A percentile compares a stretch with the other conserved stretches of the same genome.
Evolutionary conservation across 148 eudicot species (phyloP).

Genomic region (Vaccinium corymbosum): DNA sequence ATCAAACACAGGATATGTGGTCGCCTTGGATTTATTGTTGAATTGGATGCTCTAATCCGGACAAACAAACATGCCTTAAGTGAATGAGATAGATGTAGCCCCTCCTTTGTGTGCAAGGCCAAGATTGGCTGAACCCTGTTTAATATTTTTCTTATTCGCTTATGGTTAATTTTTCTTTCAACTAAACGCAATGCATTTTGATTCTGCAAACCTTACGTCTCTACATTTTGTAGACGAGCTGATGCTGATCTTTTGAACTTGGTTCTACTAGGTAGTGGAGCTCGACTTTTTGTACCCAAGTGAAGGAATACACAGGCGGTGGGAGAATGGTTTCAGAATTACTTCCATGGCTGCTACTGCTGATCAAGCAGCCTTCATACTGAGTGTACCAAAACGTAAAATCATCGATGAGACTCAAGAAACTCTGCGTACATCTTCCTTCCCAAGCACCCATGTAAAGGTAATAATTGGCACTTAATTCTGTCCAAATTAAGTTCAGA

Average conservation of each 20-base stretch:
- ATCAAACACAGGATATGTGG: not conserved
- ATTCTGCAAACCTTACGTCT: not conserved
- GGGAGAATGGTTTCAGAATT: constrained; percentile 88
- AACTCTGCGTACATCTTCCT: constrained; percentile 86
- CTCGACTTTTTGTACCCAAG: constrained; percentile 89
- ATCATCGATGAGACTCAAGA: constrained; percentile 87
- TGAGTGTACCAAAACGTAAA: constrained; percentile 82
- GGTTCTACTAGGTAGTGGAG: constrained; percentile 64
- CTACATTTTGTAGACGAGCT: not conserved
- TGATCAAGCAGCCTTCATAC: constrained; percentile 88
- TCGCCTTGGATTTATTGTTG: not conserved
- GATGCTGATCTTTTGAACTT: not conserved
- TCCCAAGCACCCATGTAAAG: constrained; percentile 94
- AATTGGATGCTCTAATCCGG: not conserved
- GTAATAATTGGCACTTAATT: constrained; percentile 29
- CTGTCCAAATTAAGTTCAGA: not conserved
- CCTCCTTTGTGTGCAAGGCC: not conserved
- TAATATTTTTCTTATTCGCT: not conserved
- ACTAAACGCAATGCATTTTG: not conserved
- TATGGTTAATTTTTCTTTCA: not conserved
- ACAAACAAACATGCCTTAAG: not conserved
- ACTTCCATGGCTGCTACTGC: constrained; percentile 93
- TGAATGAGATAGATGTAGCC: not conserved
- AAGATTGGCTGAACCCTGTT: constrained; percentile 1
- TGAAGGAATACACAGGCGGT: constrained; percentile 88